Evolutionary conservation across 139 green algal species (phyloP).

Genomic region (Closterium sp.): DNA sequence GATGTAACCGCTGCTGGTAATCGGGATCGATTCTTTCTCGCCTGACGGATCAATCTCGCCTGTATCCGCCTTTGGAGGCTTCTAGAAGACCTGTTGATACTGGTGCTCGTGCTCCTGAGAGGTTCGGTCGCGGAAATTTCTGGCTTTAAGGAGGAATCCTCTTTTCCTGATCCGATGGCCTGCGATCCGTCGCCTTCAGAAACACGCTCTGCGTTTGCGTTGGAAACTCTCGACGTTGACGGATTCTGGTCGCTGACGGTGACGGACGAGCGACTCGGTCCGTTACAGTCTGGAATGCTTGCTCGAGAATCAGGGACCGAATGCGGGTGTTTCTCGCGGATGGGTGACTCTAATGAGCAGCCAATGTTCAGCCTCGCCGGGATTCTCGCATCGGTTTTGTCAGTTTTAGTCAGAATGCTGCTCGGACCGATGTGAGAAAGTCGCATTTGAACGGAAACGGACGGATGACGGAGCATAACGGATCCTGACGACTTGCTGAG

Average conservation of each 20-base stretch:
- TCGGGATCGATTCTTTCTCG: not conserved
- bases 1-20: not conserved
- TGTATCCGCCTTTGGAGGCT: not conserved
- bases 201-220: not conserved
- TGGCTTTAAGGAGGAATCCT: not conserved
- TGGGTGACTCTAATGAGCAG: not conserved
- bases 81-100: not conserved
- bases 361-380: not conserved
- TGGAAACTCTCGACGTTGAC: not conserved
- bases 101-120: too few relatives aligned
- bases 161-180: too few relatives aligned
- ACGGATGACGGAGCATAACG: too few relatives aligned
- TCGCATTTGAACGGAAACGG: too few relatives aligned
- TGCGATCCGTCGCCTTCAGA: not conserved
- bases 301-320: not conserved
- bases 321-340: not conserved
- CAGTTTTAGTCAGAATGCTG: not conserved
- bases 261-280: not conserved
- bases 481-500: too few relatives aligned
- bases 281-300: not conserved
- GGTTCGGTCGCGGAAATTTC: not conserved
- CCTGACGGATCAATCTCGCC: not conserved
- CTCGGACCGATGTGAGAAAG: too few relatives aligned
- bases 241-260: not conserved
- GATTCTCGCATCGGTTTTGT: not conserved